phyloP scores from a whole-genome alignment of 257 asterid genomes.

The Lantana camara region DNA sequence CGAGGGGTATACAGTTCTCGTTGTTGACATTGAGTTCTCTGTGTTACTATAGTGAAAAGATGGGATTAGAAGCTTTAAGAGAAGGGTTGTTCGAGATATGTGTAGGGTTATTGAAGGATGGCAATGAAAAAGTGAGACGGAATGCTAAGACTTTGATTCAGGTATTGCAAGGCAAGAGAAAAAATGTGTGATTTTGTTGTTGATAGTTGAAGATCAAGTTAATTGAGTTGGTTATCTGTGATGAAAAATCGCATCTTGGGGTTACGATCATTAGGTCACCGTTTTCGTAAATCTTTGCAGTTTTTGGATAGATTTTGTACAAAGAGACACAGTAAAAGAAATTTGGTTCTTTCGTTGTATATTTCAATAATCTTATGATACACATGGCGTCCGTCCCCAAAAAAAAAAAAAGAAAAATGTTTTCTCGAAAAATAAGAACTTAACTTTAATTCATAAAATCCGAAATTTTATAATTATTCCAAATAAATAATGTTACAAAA shows the following conservation, averaged over 20 bases:
- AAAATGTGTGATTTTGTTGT: constrained; percentile 31
- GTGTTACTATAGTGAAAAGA: constrained; percentile 62
- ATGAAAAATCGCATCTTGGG: constrained; percentile 32
- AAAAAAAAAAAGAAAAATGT: too few species aligned
- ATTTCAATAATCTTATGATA: constrained; percentile 33
- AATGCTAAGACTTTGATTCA: constrained; percentile 72
- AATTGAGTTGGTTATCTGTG: background rate
- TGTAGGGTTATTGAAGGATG: constrained; percentile 73
- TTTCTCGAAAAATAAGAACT: too few species aligned
- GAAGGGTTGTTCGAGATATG: constrained; percentile 71
- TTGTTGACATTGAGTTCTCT: constrained; percentile 63
- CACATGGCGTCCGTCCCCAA: constrained; percentile 25
- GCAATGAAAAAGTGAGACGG: constrained; percentile 80
- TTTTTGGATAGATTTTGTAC: constrained; percentile 46
- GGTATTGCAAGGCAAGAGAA: constrained; percentile 67
- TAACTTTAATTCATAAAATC: too few species aligned
- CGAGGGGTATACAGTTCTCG: constrained; percentile 82
- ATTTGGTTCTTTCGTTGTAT: constrained; percentile 46
- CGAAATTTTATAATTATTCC: too few species aligned
- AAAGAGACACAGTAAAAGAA: constrained; percentile 39
- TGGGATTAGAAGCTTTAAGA: constrained; percentile 51
- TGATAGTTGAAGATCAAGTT: constrained; percentile 19
- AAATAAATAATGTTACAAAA: too few species aligned
- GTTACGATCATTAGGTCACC: constrained; percentile 38
- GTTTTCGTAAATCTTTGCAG: constrained; percentile 22